These are phyloP conservation scores for Trichophyton mentagrophytes DNA, from an alignment of 2,329 filamentous ascomycete species.

Conservation along the genomic window DNA sequence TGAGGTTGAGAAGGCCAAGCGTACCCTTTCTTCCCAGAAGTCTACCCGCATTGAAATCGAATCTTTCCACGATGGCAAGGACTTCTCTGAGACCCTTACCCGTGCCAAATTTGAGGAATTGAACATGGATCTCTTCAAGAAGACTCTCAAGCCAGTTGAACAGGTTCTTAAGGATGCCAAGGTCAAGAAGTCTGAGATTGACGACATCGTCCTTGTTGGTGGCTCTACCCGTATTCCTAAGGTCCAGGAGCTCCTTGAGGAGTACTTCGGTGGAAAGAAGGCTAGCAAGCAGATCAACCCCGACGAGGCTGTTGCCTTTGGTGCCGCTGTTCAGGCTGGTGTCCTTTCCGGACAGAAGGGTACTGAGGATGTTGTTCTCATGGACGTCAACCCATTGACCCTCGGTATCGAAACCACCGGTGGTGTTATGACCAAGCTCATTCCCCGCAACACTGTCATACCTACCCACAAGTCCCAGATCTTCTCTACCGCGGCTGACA, in stretches of 20 bases:
- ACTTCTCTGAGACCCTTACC: slow-evolving; percentile 96
- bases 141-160: slow-evolving; percentile 96
- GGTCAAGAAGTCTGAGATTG: slow-evolving; percentile 86
- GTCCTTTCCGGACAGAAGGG: slow-evolving; percentile 79
- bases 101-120: slow-evolving; percentile 99
- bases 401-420: slow-evolving; percentile 96
- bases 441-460: slow-evolving; percentile 86
- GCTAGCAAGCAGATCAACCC: slow-evolving; percentile 99
- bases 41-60: slow-evolving; percentile 92
- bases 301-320: slow-evolving; percentile 96
- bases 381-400: slow-evolving; percentile 94
- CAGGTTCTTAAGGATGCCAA: slow-evolving; percentile 98
- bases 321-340: slow-evolving; percentile 94
- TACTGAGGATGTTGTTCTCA: slow-evolving; percentile 70
- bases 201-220: slow-evolving; percentile 96
- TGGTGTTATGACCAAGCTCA: slow-evolving; percentile 95
- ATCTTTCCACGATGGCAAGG: slow-evolving; percentile 88
- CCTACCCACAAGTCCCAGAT: slow-evolving; percentile 96
- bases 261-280: slow-evolving; percentile 92
- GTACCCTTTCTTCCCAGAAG: slow-evolving; percentile 88
- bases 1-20: slow-evolving; percentile 98
- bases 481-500: slow-evolving; percentile 92
- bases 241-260: slow-evolving; percentile 86
- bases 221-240: slow-evolving; percentile 99
- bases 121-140: slow-evolving; percentile 98